Evolutionary conservation across 495 filamentous ascomycete species (phyloP).

Genomic region (Apodospora peruviana): DNA sequence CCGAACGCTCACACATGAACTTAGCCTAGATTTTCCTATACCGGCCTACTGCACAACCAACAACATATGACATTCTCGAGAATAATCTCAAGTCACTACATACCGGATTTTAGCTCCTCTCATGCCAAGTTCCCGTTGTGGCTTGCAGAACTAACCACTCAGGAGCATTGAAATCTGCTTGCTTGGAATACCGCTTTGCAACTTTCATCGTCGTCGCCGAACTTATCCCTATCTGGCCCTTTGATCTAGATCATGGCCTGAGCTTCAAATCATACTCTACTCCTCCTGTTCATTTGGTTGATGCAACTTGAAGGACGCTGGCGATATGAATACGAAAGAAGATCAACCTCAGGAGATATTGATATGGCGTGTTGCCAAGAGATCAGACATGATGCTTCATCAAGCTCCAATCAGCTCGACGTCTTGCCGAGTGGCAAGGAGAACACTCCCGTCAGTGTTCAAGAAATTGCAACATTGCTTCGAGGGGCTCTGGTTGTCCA

Average conservation of each 20-base stretch:
- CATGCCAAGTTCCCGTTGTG: not conserved
- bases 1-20: too few species aligned
- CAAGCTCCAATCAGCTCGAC: not conserved
- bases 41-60: too few species aligned
- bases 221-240: not conserved
- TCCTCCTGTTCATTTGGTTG: not conserved
- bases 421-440: not conserved
- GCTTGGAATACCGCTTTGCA: too few species aligned
- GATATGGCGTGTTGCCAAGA: not conserved
- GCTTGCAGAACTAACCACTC: not conserved
- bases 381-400: not conserved
- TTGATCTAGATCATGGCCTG: not conserved
- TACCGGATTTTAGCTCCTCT: too few species aligned
- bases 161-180: not conserved
- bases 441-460: not conserved
- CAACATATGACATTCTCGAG: too few species aligned
- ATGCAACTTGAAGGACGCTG: not conserved
- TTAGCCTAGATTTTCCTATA: too few species aligned
- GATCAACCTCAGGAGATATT: not conserved
- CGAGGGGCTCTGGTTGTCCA: not conserved
- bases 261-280: not conserved
- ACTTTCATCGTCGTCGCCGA: not conserved
- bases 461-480: not conserved
- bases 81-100: too few species aligned
- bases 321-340: not conserved